Evolutionary conservation across 2,329 filamentous ascomycete genomes (phyloP), one percentile per base, ranked within the genome.

Genomic region (Xylogone sp.): DNA sequence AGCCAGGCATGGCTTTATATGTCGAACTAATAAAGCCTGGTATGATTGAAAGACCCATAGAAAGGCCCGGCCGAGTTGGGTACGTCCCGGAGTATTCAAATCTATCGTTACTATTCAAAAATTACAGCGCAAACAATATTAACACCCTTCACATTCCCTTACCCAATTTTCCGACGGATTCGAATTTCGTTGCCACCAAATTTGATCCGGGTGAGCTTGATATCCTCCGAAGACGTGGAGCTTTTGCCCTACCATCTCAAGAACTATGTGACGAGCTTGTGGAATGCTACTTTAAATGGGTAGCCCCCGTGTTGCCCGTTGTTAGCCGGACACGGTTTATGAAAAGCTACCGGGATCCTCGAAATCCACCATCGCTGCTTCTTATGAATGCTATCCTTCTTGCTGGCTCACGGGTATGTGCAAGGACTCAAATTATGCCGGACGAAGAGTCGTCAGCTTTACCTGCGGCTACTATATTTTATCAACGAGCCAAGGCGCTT

Each of bases 381-480:
- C 78, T 97, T 3, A 75, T 97, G 13, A 93, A 97, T 67, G 90
- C 93, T 13, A 84, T 97, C 27, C 77, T 97, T 7, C 78, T 97
- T 46, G 93, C 93, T 18, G 93, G 93, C 21, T 96, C 91, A 7
- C 83, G 93, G 51, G 93, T 97, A 21, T 97, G 93, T 71, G 91
- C 83, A 19, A 97, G 96, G 59, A 83, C 88, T 2, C 90, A 96
- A 66, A 75, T 97, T 21, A 96, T 96, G 90, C 87, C 90, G 2
- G 96, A 90, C 63, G 92, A 92, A 24, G 96, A n/a, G n/a, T n/a
- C n/a, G n/a, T n/a, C 91, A 1, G 96, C 92, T 0, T 96, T 91
- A 0, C 92, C 92, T 1, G 93, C 93, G 5, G 92, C 93, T 3
- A 85, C 96, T 73, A 96, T 93, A 1, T 97, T 97, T 65, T 97